Evolutionary conservation across 495 filamentous ascomycete species (phyloP).

Genomic region (Rusavskia elegans): DNA sequence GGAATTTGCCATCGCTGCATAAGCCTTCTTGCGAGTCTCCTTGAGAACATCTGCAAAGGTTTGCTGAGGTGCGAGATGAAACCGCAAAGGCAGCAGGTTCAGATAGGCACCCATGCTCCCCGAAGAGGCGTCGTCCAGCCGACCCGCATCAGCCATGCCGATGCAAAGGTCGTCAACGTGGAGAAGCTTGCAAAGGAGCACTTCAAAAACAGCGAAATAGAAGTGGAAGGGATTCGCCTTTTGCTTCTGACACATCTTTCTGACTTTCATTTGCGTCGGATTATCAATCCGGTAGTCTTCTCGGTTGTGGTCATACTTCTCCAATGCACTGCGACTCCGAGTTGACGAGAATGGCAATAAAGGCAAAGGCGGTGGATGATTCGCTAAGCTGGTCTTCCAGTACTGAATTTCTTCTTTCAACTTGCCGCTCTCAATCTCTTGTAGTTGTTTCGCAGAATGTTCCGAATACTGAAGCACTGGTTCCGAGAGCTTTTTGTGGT

Average conservation of each 20-base stretch:
- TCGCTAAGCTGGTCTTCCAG: conserved; percentile 13
- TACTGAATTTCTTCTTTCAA: conserved; percentile 12
- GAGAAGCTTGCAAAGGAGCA: conserved; percentile 15
- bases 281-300: not conserved
- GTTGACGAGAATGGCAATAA: conserved; percentile 13
- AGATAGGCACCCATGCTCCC: conserved; percentile 22
- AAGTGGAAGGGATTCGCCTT: conserved; percentile 25
- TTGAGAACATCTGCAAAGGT: not conserved
- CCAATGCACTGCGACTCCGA: not conserved
- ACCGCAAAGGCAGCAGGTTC: conserved; percentile 31
- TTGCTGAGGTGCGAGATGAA: conserved; percentile 5
- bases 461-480: not conserved
- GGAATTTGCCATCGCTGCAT: conserved; percentile 18
- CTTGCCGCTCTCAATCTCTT: not conserved
- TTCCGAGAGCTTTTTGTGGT: not conserved
- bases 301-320: not conserved
- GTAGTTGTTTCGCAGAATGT: not conserved
- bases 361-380: conserved; percentile 13
- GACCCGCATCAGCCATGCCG: conserved; percentile 24
- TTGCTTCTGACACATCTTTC: not conserved
- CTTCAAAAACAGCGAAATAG: conserved; percentile 19
- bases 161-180: conserved; percentile 22
- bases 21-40: conserved; percentile 8
- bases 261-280: not conserved
- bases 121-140: not conserved